Evolutionary conservation across 2,329 filamentous ascomycete genomes (phyloP).

Genomic region (Colletotrichum spinosum): DNA sequence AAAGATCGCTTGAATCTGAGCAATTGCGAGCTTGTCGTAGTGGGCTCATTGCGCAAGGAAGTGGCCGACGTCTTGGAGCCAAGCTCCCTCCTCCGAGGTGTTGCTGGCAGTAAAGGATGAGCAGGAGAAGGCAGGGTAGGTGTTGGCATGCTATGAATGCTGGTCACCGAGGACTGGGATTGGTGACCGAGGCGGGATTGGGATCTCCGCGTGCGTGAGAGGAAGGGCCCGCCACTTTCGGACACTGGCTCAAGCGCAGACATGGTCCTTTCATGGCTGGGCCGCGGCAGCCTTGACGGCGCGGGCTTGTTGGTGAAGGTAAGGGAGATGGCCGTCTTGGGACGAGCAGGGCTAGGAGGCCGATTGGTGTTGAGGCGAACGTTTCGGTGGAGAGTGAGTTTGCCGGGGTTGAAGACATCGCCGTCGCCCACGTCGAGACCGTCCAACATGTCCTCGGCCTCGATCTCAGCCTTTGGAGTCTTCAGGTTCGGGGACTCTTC

Average conservation of each 20-base stretch:
- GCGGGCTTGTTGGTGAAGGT: constrained; percentile 89
- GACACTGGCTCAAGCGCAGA: constrained; percentile 92
- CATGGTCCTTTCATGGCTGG: constrained; percentile 71
- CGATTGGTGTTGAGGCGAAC: constrained; percentile 84
- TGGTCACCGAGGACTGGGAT: constrained; percentile 75
- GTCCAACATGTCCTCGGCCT: constrained; percentile 83
- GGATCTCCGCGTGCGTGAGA: constrained; percentile 67
- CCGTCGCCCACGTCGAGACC: constrained; percentile 89
- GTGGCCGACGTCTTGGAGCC: constrained; percentile 65
- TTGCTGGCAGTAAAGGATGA: constrained; percentile 65
- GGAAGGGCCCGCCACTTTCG: constrained; percentile 82
- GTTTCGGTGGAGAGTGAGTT: constrained; percentile 89
- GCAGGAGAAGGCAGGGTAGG: constrained; percentile 69
- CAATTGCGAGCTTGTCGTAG: constrained; percentile 74
- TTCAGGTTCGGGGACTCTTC: constrained; percentile 49
- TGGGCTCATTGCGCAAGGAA: constrained; percentile 68
- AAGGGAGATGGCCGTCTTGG: constrained; percentile 82
- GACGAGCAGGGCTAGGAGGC: constrained; percentile 76
- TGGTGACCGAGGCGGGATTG: constrained; percentile 77
- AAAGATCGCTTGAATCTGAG: constrained; percentile 75
- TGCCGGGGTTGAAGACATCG: constrained; percentile 83
- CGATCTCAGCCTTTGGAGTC: constrained; percentile 52
- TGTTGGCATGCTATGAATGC: constrained; percentile 71
- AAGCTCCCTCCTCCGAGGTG: constrained; percentile 71
- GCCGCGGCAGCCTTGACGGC: constrained; percentile 82